Percentiles rank a stretch among this genome's conserved stretches.
Conservation (phyloP, 257 asterid species). For the Fraxinus cuspidata region DNA sequence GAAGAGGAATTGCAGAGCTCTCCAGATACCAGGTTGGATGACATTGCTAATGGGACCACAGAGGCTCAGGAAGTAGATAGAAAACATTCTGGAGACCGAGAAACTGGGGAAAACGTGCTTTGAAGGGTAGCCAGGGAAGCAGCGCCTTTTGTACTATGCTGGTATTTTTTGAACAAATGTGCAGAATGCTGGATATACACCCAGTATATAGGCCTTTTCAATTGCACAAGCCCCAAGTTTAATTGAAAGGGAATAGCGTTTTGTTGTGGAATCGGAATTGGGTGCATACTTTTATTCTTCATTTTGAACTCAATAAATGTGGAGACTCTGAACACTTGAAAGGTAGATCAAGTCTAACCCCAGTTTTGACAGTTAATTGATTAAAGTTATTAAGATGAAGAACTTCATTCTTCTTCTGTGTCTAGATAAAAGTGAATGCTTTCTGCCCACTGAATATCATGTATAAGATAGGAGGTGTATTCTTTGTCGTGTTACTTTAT, state of each 20-base stretch:
- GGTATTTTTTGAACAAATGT: conserved; percentile 15
- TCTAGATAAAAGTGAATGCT: background rate
- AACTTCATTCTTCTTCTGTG: background rate
- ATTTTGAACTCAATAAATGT: background rate
- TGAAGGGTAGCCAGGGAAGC: background rate
- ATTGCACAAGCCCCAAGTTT: conserved; percentile 25
- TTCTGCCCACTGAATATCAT: background rate
- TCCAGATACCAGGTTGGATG: background rate
- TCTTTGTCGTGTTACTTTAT: background rate
- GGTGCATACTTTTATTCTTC: conserved; percentile 14
- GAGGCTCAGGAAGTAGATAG: background rate
- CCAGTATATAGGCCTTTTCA: conserved; percentile 26
- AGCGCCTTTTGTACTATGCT: background rate
- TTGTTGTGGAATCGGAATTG: conserved; percentile 26
- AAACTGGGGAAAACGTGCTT: background rate
- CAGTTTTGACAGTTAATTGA: conserved; percentile 2
- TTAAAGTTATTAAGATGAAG: background rate
- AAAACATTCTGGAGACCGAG: background rate
- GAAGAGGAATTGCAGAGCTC: conserved; percentile 9
- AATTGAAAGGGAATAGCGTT: conserved; percentile 14
- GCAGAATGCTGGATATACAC: conserved; percentile 8
- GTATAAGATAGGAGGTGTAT: background rate
- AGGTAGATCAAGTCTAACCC: conserved; percentile 8
- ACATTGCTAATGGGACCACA: background rate
- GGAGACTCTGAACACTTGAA: background rate